Base-by-base conservation (phyloP, 2,329 filamentous ascomycete species). In the Paraphoma chrysanthemicola region DNA sequence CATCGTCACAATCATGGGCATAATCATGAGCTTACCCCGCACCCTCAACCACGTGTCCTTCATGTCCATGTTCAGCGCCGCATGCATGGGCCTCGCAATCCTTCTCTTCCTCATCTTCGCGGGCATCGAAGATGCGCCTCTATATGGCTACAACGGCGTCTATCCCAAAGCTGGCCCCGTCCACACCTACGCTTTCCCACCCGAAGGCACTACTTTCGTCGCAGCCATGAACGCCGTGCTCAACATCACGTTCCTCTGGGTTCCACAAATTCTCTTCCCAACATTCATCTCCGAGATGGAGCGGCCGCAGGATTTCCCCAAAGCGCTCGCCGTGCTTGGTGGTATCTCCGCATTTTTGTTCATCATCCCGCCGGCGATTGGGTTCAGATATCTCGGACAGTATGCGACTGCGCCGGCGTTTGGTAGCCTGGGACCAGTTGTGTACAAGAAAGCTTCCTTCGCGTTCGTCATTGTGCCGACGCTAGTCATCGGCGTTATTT, bases 281-380 rank as follows among this genome's bases (percentile, higher is more conserved):
- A 93, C 90, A 63, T 97, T 97, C 80, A 97, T 97, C 63, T 92
- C 93, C 4, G 93, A 97, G 77, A 97, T 97, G 93, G 90, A 85
- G 72, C 81, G 85, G 48, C 86, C 83, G 0, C 87, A 85, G 53
- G 93, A 97, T 67, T 97, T 97, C 71, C 92, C 92, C 67, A 97
- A 97, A 78, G 91, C 93, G 1, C 85, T 97, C 1, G 96, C 92
- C 85, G 90, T 90, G 1, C 93, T 95, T 57, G 96, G 93, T 7
- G 90, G 96, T 60, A 90, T 90, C 51, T 92, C 97, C 69, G 85
- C 96, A 52, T 85, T 96, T 57, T 83, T 96, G n/a, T 97, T 97
- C 79, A 90, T 89, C 68, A 78, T 95, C 39, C 90, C 95, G 38
- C 93, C 93, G 14, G 82, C 84, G 2, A 85, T 96, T 54, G 86